Evolutionary conservation across 2,329 filamentous ascomycete species (phyloP).

Genomic region (Pseudogymnoascus sp.): DNA sequence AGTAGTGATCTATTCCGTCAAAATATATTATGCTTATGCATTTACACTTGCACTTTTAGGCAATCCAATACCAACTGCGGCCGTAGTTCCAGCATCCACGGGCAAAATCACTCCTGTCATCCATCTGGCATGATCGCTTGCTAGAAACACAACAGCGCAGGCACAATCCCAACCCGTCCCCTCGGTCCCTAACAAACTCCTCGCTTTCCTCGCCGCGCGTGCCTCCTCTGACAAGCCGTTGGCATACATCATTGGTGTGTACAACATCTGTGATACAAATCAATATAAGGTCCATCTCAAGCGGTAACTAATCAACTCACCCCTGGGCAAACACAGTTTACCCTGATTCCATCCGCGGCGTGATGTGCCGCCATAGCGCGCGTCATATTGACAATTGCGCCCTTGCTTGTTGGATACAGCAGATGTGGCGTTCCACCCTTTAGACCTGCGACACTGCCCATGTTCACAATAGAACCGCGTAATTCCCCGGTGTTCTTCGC

Average conservation of each 20-base stretch:
- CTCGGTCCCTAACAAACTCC: conserved; percentile 49
- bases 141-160: conserved; percentile 44
- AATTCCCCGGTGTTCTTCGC: conserved; percentile 39
- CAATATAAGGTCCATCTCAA: neutral
- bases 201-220: conserved; percentile 30
- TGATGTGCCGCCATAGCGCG: conserved; percentile 49
- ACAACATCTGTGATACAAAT: conserved; percentile 33
- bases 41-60: neutral
- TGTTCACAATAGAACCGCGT: conserved; percentile 52
- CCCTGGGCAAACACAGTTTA: conserved; percentile 49
- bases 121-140: conserved; percentile 45
- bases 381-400: conserved; percentile 48
- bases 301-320: conserved; percentile 32
- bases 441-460: conserved; percentile 54
- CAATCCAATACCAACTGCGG: conserved; percentile 27
- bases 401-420: conserved; percentile 42
- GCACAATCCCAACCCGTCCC: conserved; percentile 48
- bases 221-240: conserved; percentile 34
- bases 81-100: conserved; percentile 42
- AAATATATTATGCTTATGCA: neutral
- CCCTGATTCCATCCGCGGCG: conserved; percentile 41
- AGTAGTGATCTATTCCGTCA: too few species aligned
- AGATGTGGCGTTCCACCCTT: conserved; percentile 39
- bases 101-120: conserved; percentile 42
- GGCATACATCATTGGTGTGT: conserved; percentile 40